Conservation (phyloP, 2,329 filamentous ascomycete genomes). For the Septoria petroselini region DNA sequence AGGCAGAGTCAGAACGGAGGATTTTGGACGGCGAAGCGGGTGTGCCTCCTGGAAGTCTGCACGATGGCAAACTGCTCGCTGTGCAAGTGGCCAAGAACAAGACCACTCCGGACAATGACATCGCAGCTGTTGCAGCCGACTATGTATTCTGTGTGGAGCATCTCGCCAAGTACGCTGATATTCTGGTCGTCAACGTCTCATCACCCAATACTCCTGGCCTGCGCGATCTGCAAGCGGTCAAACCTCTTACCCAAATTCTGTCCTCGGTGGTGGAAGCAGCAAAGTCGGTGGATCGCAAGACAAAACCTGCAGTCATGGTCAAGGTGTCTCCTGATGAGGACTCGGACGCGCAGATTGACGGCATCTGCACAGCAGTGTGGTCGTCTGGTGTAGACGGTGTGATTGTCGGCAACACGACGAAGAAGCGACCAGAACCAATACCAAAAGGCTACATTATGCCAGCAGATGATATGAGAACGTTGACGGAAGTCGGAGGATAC, state of each 20-base stretch:
- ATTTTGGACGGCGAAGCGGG: conserved; percentile 73
- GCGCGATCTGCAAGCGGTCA: conserved; percentile 78
- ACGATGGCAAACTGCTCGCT: conserved; percentile 70
- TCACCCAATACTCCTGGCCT: conserved; percentile 94
- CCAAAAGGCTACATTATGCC: conserved; percentile 65
- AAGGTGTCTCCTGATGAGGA: conserved; percentile 98
- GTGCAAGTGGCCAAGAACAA: conserved; percentile 99
- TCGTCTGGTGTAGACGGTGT: conserved; percentile 86
- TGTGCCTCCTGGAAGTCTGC: conserved; percentile 79
- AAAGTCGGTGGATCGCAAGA: conserved; percentile 63
- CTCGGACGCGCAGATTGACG: conserved; percentile 74
- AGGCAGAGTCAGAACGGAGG: conserved; percentile 62
- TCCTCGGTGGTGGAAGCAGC: conserved; percentile 80
- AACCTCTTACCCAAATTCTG: conserved; percentile 76
- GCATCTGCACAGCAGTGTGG: conserved; percentile 83
- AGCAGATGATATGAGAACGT: conserved; percentile 61
- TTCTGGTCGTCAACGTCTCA: conserved; percentile 97
- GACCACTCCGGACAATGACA: conserved; percentile 77
- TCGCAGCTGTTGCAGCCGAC: conserved; percentile 71
- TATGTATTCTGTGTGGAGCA: conserved; percentile 88
- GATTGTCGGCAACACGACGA: conserved; percentile 97
- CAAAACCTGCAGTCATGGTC: conserved; percentile 84
- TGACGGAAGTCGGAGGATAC: conserved; percentile 78
- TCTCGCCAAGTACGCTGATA: conserved; percentile 83
- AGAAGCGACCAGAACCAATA: conserved; percentile 68